These are phyloP conservation scores for Colletotrichum somersetense DNA, from an alignment of 2,329 filamentous ascomycete genomes.

Conservation along the genomic window DNA sequence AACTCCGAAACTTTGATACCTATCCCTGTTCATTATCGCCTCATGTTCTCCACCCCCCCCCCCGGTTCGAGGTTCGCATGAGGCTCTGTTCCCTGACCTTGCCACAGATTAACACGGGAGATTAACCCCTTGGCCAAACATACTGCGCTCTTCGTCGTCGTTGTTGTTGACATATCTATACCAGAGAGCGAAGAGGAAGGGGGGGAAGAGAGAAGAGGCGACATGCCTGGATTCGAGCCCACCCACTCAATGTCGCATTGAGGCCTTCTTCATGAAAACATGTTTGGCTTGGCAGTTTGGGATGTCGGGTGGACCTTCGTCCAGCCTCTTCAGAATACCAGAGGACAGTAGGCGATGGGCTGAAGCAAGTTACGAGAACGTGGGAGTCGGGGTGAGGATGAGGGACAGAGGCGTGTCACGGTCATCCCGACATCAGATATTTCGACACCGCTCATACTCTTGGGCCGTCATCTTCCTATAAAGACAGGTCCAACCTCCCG, in stretches of 20 bases:
- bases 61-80: constrained; percentile 28
- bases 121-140: neutral
- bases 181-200: too few relatives aligned
- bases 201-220: neutral
- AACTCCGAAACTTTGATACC: constrained; percentile 34
- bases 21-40: constrained; percentile 7
- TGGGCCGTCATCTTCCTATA: constrained; percentile 18
- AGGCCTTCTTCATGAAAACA: constrained; percentile 13
- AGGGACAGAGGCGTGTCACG: constrained; percentile 11
- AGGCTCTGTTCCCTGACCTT: constrained; percentile 34
- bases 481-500: constrained; percentile 24
- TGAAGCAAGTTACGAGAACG: neutral
- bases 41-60: constrained; percentile 4
- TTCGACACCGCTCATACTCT: neutral
- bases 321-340: constrained; percentile 2
- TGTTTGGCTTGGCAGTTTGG: constrained; percentile 39
- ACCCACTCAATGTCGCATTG: constrained; percentile 17
- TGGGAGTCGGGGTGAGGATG: neutral
- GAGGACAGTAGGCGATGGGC: neutral
- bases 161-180: neutral
- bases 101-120: constrained; percentile 8
- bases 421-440: constrained; percentile 35
- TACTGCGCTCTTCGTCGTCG: neutral
- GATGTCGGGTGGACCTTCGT: constrained; percentile 21
- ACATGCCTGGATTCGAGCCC: neutral